Conservation (phyloP, 768 basidiomycete species). For the Gymnopilus dilepis region DNA sequence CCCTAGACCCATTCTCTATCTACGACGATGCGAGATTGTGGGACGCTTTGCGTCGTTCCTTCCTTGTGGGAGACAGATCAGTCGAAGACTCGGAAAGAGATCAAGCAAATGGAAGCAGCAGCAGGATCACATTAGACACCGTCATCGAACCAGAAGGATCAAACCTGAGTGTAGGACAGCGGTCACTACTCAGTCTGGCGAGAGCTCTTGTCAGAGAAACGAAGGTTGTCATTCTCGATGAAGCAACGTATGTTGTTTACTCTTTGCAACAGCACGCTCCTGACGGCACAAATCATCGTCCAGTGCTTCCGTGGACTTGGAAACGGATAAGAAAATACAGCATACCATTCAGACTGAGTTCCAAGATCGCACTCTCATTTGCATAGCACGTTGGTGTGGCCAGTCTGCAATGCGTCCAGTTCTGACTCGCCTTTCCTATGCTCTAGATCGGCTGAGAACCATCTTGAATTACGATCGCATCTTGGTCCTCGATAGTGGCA, state of each 20-base stretch:
- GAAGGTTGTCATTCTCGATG: slow-evolving; percentile 79
- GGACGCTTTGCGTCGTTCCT: slow-evolving; percentile 74
- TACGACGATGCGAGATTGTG: slow-evolving; percentile 70
- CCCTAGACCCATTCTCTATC: slow-evolving; percentile 61
- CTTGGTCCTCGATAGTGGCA: slow-evolving; percentile 69
- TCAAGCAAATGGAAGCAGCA: slow-evolving; percentile 21
- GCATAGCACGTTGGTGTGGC: slow-evolving; percentile 71
- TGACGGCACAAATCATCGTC: background rate
- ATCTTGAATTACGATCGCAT: slow-evolving; percentile 79
- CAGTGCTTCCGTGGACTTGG: slow-evolving; percentile 73
- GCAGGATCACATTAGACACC: slow-evolving; percentile 69
- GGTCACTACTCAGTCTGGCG: slow-evolving; percentile 77
- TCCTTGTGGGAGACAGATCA: slow-evolving; percentile 34
- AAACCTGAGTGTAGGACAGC: slow-evolving; percentile 74
- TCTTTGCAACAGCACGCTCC: background rate
- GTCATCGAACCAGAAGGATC: slow-evolving; percentile 76
- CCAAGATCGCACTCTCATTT: slow-evolving; percentile 72
- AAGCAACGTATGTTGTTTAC: slow-evolving; percentile 57
- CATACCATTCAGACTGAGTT: slow-evolving; percentile 79
- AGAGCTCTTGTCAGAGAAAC: slow-evolving; percentile 81
- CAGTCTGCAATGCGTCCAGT: background rate
- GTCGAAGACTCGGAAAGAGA: slow-evolving; percentile 57
- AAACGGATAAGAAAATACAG: slow-evolving; percentile 85
- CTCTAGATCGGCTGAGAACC: slow-evolving; percentile 70
- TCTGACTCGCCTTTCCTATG: background rate